These are phyloP conservation scores for Cantharellus cinnabarinus DNA, from an alignment of 768 basidiomycete genomes.

Conservation along the genomic window DNA sequence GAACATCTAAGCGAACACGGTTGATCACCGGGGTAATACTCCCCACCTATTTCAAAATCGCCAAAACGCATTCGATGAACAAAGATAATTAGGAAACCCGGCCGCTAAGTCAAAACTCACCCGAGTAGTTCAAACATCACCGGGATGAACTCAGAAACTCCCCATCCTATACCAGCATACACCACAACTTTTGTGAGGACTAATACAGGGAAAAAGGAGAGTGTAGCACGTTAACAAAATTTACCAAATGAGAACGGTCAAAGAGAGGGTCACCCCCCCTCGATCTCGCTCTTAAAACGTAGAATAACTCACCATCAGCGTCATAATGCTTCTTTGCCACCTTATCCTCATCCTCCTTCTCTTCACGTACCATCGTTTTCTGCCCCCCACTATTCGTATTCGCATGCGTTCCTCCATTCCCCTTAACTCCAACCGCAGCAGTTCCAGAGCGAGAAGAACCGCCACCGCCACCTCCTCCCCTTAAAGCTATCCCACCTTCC, in stretches of 20 bases:
- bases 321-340: slow-evolving; percentile 56
- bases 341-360: slow-evolving; percentile 4
- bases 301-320: slow-evolving; percentile 45
- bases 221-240: slow-evolving; percentile 1
- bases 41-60: too few relatives aligned
- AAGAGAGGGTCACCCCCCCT: not conserved
- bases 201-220: slow-evolving; percentile 16
- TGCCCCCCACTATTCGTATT: not conserved
- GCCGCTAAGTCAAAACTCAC: not conserved
- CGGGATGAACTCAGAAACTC: slow-evolving; percentile 43
- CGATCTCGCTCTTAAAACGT: not conserved
- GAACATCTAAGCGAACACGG: too few relatives aligned
- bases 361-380: not conserved
- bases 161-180: slow-evolving; percentile 64
- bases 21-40: too few relatives aligned
- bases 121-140: slow-evolving; percentile 17
- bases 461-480: too few relatives aligned
- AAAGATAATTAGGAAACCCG: too few relatives aligned
- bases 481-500: too few relatives aligned
- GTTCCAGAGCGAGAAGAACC: too few relatives aligned
- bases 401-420: not conserved
- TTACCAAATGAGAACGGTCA: not conserved
- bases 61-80: too few relatives aligned
- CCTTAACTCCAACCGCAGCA: too few relatives aligned
- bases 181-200: slow-evolving; percentile 82